Evolutionary conservation across 2,329 filamentous ascomycete genomes (phyloP), one percentile per base, ranked within the genome.

Genomic region (Macrophomina phaseolina): DNA sequence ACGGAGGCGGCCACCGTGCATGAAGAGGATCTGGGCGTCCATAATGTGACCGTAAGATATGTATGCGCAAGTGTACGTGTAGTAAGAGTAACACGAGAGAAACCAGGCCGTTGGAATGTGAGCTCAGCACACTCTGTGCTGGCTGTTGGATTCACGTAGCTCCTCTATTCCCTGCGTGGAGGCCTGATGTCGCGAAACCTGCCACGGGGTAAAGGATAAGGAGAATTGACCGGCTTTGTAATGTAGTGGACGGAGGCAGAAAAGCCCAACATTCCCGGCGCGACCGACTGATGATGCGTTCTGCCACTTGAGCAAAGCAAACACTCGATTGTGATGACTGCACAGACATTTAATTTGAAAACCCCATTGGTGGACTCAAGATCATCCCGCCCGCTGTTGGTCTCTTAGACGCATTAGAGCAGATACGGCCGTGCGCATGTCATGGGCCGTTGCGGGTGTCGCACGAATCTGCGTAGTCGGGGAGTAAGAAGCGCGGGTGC

Each of bases 11-110:
- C 30, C 34, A 48, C 18, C 32, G 30, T 62, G 58, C 58, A 62
- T 62, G 28, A 49, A 49, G 45, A 49, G n/a, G 58, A 38, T 49
- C 58, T 49, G 16, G 58, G 42, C 56, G 45, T 23, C 28, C 28
- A n/a, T n/a, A 16, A 14, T 30, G 16, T 23, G 12, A 45, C 11
- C 3, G 45, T 40, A 51, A 48, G n/a, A 36, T 28, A 12, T 12
- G 40, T 45, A 2, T 45, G 11, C 11, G 4, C 42, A n/a, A 45
- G 7, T 14, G 16, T n/a, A 45, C 42, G 16, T n/a, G 16, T n/a
- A 45, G 42, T 5, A 45, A 16, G 16, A 16, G 2, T 45, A 7
- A 45, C 16, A 45, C 16, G 9, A 5, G 16, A 14, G 42, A 16
- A 45, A 5, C 8, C 16, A n/a, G 42, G 12, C 11, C 42, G 5